phyloP scores from a whole-genome alignment of 2,329 filamentous ascomycete genomes.

The Alternaria alternata region DNA sequence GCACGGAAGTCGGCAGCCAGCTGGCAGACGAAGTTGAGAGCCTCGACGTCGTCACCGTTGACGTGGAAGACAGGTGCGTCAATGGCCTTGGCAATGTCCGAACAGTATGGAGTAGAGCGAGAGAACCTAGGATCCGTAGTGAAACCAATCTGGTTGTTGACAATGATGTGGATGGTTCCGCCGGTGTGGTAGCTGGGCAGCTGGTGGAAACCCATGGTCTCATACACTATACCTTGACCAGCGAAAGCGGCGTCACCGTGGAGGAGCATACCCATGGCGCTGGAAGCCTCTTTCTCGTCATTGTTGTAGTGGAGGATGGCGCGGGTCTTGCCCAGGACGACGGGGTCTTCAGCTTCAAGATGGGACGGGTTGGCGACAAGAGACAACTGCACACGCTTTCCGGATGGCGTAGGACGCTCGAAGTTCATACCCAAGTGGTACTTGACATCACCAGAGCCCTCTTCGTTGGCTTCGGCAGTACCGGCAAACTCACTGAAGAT shows the following conservation, averaged over 20 bases:
- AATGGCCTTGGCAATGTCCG: slow-evolving; percentile 98
- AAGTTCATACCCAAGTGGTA: slow-evolving; percentile 99
- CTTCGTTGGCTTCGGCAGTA: slow-evolving; percentile 84
- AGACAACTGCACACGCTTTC: slow-evolving; percentile 98
- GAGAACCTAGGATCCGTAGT: slow-evolving; percentile 97
- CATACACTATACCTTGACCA: slow-evolving; percentile 96
- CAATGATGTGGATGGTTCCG: slow-evolving; percentile 94
- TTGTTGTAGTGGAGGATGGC: slow-evolving; percentile 99
- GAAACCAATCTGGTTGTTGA: slow-evolving; percentile 99
- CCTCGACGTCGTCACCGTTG: slow-evolving; percentile 97
- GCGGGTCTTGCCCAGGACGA: slow-evolving; percentile 95
- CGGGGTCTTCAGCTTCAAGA: slow-evolving; percentile 96
- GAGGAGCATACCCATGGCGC: slow-evolving; percentile 93
- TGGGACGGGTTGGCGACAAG: slow-evolving; percentile 98
- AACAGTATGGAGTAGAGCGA: slow-evolving; percentile 97
- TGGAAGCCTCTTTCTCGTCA: slow-evolving; percentile 86
- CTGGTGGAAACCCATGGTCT: slow-evolving; percentile 96
- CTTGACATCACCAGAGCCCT: slow-evolving; percentile 98
- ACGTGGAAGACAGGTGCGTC: slow-evolving; percentile 99
- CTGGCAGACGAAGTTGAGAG: slow-evolving; percentile 98
- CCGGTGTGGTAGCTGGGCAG: slow-evolving; percentile 96
- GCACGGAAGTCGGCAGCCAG: slow-evolving; percentile 97
- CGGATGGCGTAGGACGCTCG: slow-evolving; percentile 95
- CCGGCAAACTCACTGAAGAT: slow-evolving; percentile 99
- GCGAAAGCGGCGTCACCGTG: slow-evolving; percentile 98